Evolutionary conservation across 306 rosid species (phyloP).

Genomic region (Lathyrus sativus): DNA sequence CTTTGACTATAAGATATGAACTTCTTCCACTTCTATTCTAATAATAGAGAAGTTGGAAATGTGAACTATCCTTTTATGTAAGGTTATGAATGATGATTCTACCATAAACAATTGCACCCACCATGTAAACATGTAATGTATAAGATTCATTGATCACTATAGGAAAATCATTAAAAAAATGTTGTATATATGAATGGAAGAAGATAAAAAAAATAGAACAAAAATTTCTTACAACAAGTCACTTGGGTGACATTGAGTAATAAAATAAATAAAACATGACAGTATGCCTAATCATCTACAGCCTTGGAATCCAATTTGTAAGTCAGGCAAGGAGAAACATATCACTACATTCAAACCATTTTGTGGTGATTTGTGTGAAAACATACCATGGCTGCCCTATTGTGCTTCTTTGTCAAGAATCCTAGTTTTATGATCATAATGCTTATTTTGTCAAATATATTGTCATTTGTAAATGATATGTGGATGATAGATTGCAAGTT

Average conservation of each 20-base stretch:
- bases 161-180: neutral
- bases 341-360: too few relatives aligned
- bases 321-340: constrained; percentile 24
- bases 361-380: too few relatives aligned
- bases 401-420: too few relatives aligned
- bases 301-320: constrained; percentile 16
- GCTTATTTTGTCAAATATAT: too few relatives aligned
- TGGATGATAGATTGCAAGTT: too few relatives aligned
- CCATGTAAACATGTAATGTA: neutral
- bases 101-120: neutral
- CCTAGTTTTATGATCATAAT: too few relatives aligned
- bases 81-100: neutral
- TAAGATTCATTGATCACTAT: neutral
- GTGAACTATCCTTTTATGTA: neutral
- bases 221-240: too few relatives aligned
- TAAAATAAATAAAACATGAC: too few relatives aligned
- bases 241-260: neutral
- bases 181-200: neutral
- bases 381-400: too few relatives aligned
- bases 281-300: neutral
- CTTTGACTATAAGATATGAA: too few relatives aligned
- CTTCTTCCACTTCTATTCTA: too few relatives aligned
- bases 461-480: too few relatives aligned
- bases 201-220: neutral
- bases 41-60: neutral